phyloP scores from a whole-genome alignment of 2,329 filamentous ascomycete genomes.

The Alternaria brassicicola region DNA sequence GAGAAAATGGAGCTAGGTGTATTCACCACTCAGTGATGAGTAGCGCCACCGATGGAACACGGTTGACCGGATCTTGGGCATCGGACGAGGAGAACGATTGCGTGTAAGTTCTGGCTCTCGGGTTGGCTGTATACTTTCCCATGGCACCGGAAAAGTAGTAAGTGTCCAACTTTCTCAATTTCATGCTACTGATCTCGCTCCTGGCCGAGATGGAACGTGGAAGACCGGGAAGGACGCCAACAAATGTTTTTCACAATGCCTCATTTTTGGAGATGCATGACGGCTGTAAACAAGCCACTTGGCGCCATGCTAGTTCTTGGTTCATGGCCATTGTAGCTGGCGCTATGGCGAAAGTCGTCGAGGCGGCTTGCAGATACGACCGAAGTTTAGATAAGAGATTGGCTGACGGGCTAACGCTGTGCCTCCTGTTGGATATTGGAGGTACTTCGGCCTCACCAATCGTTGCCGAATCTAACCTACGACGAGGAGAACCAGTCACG shows the following conservation, averaged over 20 bases:
- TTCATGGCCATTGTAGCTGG: background rate
- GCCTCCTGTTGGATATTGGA: background rate
- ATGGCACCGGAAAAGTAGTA: background rate
- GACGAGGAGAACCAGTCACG: background rate
- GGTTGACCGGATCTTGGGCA: background rate
- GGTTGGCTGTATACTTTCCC: background rate
- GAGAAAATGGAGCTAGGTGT: background rate
- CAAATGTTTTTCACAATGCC: background rate
- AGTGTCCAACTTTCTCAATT: background rate
- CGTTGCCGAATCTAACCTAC: background rate
- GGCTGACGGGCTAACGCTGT: slow-evolving; percentile 24
- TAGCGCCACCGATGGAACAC: background rate
- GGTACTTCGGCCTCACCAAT: background rate
- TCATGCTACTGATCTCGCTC: background rate
- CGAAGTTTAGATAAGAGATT: slow-evolving; percentile 3
- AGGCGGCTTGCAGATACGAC: slow-evolving; percentile 9
- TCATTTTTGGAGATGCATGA: background rate
- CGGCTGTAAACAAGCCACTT: slow-evolving; percentile 3
- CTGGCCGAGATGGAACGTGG: background rate
- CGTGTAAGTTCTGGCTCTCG: background rate
- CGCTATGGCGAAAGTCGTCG: background rate
- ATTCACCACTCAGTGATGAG: background rate
- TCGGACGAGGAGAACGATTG: background rate
- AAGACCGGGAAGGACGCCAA: background rate
- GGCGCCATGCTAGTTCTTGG: background rate